Evolutionary conservation across 2,329 filamentous ascomycete genomes (phyloP).

Genomic region (Pestalotiopsis sp.): DNA sequence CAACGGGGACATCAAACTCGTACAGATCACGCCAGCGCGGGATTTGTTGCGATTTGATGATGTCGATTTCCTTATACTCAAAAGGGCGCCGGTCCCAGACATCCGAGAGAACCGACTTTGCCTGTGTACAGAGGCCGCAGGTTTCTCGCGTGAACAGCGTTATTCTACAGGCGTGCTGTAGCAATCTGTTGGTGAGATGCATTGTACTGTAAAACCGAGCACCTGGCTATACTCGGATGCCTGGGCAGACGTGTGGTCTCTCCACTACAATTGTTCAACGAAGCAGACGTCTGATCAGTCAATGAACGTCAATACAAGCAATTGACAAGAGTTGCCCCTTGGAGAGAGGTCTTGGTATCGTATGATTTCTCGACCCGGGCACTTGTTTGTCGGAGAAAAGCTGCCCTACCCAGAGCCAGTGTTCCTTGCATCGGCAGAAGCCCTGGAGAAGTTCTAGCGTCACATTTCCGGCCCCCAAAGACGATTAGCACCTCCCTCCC

Average conservation of each 20-base stretch:
- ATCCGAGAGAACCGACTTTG: slow-evolving; percentile 67
- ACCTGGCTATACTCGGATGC: too few species aligned
- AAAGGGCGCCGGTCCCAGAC: slow-evolving; percentile 72
- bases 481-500: neutral
- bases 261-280: too few species aligned
- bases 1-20: slow-evolving; percentile 82
- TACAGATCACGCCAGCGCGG: slow-evolving; percentile 71
- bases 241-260: neutral
- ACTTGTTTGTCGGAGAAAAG: neutral
- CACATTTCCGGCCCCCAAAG: slow-evolving; percentile 2
- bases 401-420: neutral
- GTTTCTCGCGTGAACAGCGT: slow-evolving; percentile 76
- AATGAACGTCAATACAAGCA: slow-evolving; percentile 6
- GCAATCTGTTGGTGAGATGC: slow-evolving; percentile 52
- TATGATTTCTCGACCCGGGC: slow-evolving; percentile 5
- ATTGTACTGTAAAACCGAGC: slow-evolving; percentile 36
- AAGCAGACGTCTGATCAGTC: neutral
- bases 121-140: slow-evolving; percentile 72
- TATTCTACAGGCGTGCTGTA: slow-evolving; percentile 62
- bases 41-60: slow-evolving; percentile 64
- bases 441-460: slow-evolving; percentile 3
- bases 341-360: slow-evolving; percentile 2
- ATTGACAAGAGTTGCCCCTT: neutral
- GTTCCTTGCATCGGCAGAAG: slow-evolving; percentile 11
- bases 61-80: slow-evolving; percentile 69